Evolutionary conservation across 2,329 filamentous ascomycete species (phyloP), one percentile per base, ranked within the genome.

Genomic region (Trichoderma gracile): DNA sequence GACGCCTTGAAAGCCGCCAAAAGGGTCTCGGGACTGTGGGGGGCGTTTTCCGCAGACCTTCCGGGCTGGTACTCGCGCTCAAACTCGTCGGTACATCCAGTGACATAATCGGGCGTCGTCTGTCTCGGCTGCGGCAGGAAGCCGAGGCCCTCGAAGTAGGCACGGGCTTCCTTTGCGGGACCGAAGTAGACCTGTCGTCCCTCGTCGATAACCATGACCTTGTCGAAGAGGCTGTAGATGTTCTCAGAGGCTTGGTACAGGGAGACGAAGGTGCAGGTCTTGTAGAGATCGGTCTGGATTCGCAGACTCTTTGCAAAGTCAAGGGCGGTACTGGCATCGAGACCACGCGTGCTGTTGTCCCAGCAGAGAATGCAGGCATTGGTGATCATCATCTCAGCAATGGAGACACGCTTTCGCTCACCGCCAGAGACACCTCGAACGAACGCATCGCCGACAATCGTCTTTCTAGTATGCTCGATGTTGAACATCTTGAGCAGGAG

Each of bases 401-500:
- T 94, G 23, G 88, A 90, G 7, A 93, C 91, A 67, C 90, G 87
- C 78, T 92, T 92, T 63, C 89, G 82, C 77, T 94, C 91, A 63
- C 89, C 91, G 67, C 90, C 92, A 52, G 87, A 92, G 0, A 96
- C 83, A 74, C 92, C 93, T 57, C 91, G 88, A 21, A 95, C 84
- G 67, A 94, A 92, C 0, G 86, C 85, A 67, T 95, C 90, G 8
- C 93, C 93, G 27, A 97, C 92, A 33, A 94, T 86, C 0, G 93
- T 97, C 73, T 93, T 85, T 58, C 86, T 84, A 0, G 92, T 96
- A 75, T 97, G 92, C 75, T 93, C 90, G 61, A 97, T 96, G 73
- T 94, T 95, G 81, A 97, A 96, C 90, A 96, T 95, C 72, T 91
- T 92, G 58, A 97, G 81, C 65, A 97, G 81, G 71, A 89, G 85